A percentile compares a stretch with the other conserved stretches of the same genome.
Evolutionary conservation across 2,329 filamentous ascomycete genomes (phyloP).

Genomic region (Venturia aucupariae): DNA sequence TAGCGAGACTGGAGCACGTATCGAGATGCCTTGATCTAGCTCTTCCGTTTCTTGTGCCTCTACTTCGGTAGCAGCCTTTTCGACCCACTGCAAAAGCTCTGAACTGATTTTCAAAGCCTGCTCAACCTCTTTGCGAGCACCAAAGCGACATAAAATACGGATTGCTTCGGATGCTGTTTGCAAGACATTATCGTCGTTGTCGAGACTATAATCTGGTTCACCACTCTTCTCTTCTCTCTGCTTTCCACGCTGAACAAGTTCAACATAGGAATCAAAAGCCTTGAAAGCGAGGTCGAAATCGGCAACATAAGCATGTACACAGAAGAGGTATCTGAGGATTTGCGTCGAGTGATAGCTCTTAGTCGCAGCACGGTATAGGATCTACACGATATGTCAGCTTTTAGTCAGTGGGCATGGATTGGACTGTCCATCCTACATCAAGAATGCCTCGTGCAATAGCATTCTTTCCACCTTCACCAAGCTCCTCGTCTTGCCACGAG

Average conservation of each 20-base stretch:
- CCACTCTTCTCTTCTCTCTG: constrained; percentile 69
- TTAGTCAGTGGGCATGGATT: constrained; percentile 3
- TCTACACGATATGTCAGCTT: constrained; percentile 34
- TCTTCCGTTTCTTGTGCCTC: constrained; percentile 10
- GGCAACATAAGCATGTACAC: constrained; percentile 74
- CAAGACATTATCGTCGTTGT: constrained; percentile 68
- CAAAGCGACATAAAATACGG: constrained; percentile 72
- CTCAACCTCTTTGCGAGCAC: constrained; percentile 62
- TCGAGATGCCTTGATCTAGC: not conserved
- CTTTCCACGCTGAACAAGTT: constrained; percentile 78
- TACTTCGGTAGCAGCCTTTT: constrained; percentile 23
- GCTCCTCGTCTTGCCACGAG: constrained; percentile 69
- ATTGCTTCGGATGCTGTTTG: constrained; percentile 74
- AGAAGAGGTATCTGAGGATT: constrained; percentile 78
- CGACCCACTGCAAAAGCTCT: constrained; percentile 67
- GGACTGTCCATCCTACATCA: constrained; percentile 40
- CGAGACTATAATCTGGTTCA: constrained; percentile 59
- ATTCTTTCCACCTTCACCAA: constrained; percentile 72
- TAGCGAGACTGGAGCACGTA: constrained; percentile 30
- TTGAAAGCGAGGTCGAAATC: constrained; percentile 90
- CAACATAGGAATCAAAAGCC: constrained; percentile 84
- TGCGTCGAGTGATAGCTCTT: constrained; percentile 94
- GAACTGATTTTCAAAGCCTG: constrained; percentile 64
- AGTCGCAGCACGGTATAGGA: constrained; percentile 79
- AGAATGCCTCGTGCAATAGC: constrained; percentile 67